These are phyloP conservation scores for Dimocarpus longan DNA, from an alignment of 345 rosid species.

Conservation along the genomic window DNA sequence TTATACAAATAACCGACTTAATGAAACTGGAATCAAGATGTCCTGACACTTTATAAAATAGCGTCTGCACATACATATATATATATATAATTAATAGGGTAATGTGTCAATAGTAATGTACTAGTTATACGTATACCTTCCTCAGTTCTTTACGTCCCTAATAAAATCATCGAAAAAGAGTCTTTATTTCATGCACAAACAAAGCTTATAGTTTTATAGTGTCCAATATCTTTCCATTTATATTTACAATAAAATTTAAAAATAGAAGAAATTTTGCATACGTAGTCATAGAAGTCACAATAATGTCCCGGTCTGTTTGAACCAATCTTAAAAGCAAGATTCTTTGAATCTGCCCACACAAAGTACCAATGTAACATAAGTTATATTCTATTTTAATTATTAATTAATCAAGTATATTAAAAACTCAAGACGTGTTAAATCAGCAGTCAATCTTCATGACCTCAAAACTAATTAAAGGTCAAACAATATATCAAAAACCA, in stretches of 20 bases:
- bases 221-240: not conserved
- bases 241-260: not conserved
- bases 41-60: too few species aligned
- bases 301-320: not conserved
- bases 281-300: not conserved
- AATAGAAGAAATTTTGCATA: not conserved
- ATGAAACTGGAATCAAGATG: too few species aligned
- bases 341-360: not conserved
- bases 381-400: not conserved
- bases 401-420: too few species aligned
- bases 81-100: too few species aligned
- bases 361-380: not conserved
- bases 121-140: not conserved
- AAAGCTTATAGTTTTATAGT: not conserved
- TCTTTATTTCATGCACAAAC: slow-evolving; percentile 1
- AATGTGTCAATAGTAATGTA: too few species aligned
- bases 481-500: too few species aligned
- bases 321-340: not conserved
- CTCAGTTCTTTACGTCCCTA: slow-evolving; percentile 2
- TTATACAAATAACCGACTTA: too few species aligned
- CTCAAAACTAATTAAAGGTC: too few species aligned
- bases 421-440: not conserved
- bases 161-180: not conserved
- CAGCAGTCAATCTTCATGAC: too few species aligned
- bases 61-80: too few species aligned